Evolutionary conservation across 148 eudicot genomes (phyloP).

Genomic region (Tetragonia tetragonoides): DNA sequence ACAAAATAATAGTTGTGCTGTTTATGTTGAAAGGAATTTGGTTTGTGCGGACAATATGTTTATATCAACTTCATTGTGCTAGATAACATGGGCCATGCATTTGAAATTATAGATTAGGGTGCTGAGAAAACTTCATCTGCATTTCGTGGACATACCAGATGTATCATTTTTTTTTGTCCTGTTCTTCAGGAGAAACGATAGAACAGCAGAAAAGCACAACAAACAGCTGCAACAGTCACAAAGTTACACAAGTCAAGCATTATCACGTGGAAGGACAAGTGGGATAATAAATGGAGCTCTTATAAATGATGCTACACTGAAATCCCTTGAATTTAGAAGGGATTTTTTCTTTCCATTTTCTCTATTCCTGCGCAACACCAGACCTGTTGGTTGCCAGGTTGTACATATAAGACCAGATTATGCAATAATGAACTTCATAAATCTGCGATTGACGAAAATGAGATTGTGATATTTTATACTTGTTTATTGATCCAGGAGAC

Average conservation of each 20-base stretch:
- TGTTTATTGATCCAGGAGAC: conserved; percentile 57
- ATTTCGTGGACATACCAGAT: background rate
- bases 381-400: conserved; percentile 79
- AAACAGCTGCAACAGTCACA: conserved; percentile 45
- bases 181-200: conserved; percentile 41
- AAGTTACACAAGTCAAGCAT: conserved; percentile 32
- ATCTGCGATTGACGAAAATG: background rate
- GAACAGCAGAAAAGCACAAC: conserved; percentile 32
- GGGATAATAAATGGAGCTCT: conserved; percentile 65
- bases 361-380: conserved; percentile 66
- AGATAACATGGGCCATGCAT: background rate
- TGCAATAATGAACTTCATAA: background rate
- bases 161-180: background rate
- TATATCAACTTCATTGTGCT: background rate
- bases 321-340: conserved; percentile 56
- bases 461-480: conserved; percentile 10
- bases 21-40: background rate
- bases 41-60: background rate
- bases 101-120: background rate
- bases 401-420: background rate
- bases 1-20: too few relatives aligned
- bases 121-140: background rate
- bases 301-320: conserved; percentile 59
- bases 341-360: conserved; percentile 63
- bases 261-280: conserved; percentile 54